A percentile compares a stretch with the other conserved stretches of the same genome.
Evolutionary conservation across 805 yeast genomes (phyloP).

Genomic region (Wickerhamiella shivajii): DNA sequence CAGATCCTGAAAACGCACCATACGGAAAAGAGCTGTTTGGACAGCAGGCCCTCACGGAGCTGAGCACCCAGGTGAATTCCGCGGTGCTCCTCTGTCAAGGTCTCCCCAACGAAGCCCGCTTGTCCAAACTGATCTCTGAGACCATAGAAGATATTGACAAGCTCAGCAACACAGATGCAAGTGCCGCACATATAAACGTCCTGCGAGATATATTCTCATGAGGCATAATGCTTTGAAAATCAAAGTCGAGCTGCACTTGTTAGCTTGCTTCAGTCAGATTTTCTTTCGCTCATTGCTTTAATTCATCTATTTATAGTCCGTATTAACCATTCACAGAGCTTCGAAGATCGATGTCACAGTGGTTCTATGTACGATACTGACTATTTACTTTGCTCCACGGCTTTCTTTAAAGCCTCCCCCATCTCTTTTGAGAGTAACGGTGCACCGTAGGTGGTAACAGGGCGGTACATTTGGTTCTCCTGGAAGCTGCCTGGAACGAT

Average conservation of each 20-base stretch:
- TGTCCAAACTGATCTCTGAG: conserved; percentile 2
- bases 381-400: neutral
- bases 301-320: no score
- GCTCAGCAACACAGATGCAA: neutral
- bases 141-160: conserved; percentile 1
- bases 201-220: neutral
- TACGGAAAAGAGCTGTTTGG: conserved; percentile 6
- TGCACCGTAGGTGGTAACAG: conserved; percentile 36
- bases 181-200: conserved; percentile 4
- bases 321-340: no score
- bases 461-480: conserved; percentile 42
- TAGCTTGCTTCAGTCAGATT: no score
- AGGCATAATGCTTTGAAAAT: neutral
- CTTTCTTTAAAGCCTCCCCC: conserved; percentile 19
- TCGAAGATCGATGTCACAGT: no score
- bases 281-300: no score
- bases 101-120: neutral
- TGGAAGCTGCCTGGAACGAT: conserved; percentile 45
- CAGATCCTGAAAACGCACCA: conserved; percentile 5
- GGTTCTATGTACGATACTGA: no score
- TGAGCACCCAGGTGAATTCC: conserved; percentile 1
- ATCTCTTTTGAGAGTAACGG: conserved; percentile 39
- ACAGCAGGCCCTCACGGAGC: conserved; percentile 2
- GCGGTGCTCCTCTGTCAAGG: conserved; percentile 3
- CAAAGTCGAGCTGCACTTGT: no score